Evolutionary conservation across 2,329 filamentous ascomycete species (phyloP), one percentile per base, ranked within the genome.

Genomic region (Claviceps spartinae): DNA sequence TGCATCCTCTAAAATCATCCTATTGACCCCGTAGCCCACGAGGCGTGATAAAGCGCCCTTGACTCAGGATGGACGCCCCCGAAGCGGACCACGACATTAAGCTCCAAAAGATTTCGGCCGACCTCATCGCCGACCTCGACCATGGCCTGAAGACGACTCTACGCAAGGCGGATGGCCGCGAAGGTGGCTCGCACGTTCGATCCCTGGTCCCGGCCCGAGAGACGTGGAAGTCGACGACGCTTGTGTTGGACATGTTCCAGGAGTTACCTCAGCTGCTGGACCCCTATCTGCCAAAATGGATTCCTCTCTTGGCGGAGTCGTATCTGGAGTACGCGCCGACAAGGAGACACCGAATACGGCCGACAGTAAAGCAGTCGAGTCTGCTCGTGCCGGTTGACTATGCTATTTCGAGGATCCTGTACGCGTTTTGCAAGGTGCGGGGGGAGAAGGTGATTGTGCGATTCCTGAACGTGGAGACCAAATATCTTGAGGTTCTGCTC

Each of bases 231-330:
- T 61, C 78, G 41, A 72, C 73, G 18, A 71, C 68, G 18, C 62
- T 69, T 56, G 78, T 80, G 4, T 79, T 98, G 48, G 89, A 96
- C 59, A 82, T 86, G 2, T 98, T 97, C 60, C 91, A 97, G 73
- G 90, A 96, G 72, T 84, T 94, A 58, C 93, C 93, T 18, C 93
- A 98, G 65, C 77, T 97, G 41, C 78, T 98, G 26, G 93, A 98
- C 68, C 81, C 88, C 9, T 79, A 91, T 65, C 75, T 98, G 43
- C 82, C 85, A 49, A 76, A 71, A 56, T 82, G 94, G 67, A 74
- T 97, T 48, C 84, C 87, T 24, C 72, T 79, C 42, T 74, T 97
- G 38, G 82, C 88, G 26, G 77, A 83, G 61, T 84, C 86, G 18
- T 94, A 91, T 61, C 71, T 95, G 20, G 78, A 81, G 51, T 82